These are phyloP conservation scores for Cryptococcus wingfieldii DNA, from an alignment of 1,284 basidiomycete species.

Conservation along the genomic window DNA sequence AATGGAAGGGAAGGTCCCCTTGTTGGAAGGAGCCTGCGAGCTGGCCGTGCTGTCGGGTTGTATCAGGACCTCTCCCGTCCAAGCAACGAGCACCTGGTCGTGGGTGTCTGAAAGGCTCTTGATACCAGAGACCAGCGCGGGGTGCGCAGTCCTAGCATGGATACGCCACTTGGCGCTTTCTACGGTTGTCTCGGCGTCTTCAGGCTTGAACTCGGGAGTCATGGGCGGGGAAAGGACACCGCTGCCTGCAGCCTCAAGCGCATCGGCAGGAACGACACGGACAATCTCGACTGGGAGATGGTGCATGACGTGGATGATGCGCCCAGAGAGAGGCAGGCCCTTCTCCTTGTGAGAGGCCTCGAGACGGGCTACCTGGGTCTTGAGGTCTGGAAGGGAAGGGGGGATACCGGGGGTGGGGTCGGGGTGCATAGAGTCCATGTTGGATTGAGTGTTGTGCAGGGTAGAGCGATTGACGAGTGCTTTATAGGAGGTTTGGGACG, in stretches of 20 bases:
- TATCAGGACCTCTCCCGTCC: conserved; percentile 76
- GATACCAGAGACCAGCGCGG: conserved; percentile 93
- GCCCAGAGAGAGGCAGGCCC: conserved; percentile 68
- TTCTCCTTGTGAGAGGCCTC: conserved; percentile 65
- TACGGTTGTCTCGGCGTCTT: conserved; percentile 32
- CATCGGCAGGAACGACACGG: conserved; percentile 28
- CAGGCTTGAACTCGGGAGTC: conserved; percentile 48
- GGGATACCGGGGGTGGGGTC: conserved; percentile 43
- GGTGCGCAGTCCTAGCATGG: conserved; percentile 77
- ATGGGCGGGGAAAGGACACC: conserved; percentile 38
- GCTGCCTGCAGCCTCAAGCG: conserved; percentile 17
- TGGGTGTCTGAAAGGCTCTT: conserved; percentile 74
- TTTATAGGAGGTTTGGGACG: neutral
- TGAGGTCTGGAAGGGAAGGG: conserved; percentile 45
- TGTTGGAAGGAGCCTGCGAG: conserved; percentile 5
- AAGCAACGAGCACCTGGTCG: conserved; percentile 86
- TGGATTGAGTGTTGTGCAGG: conserved; percentile 6
- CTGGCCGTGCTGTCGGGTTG: conserved; percentile 28
- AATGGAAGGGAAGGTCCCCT: conserved; percentile 22
- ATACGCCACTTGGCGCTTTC: conserved; percentile 64
- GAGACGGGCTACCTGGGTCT: conserved; percentile 54
- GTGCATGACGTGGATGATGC: conserved; percentile 75
- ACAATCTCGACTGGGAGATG: conserved; percentile 49
- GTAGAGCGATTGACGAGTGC: neutral
- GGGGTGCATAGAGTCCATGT: conserved; percentile 47